Base-by-base conservation (phyloP, 2,329 filamentous ascomycete species). In the Blumeria graminis region DNA sequence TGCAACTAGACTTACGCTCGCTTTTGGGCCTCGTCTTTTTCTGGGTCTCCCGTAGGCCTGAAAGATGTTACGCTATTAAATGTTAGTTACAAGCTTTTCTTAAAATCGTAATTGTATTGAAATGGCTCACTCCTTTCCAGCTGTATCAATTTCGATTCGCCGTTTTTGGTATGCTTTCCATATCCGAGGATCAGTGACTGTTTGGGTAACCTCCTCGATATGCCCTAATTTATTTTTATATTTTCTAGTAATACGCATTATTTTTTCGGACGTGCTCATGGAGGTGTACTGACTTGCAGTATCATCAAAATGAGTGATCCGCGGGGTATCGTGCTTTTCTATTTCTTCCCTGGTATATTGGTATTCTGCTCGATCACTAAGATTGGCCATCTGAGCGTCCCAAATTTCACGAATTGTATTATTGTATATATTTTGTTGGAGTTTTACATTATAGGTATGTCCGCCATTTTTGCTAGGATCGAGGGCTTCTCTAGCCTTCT, bases 371-470 rank as follows among this genome's bases (percentile, higher is more conserved):
- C 87, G 82, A 51, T 82, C 76, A 6, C 81, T 81, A 6, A 96
- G 73, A 55, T 83, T 90, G 13, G 77, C 71, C 68, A 84, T 86
- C 68, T 96, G 90, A 61, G 84, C 81, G 59, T 87, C 82, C 92
- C 92, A 98, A 59, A 96, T 95, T 59, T 86, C 81, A 57, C 82
- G 79, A 62, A 98, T 95, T 22, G 87, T 87, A 56, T 89, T 82
- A 62, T 93, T 87, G 67, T 98, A 98, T 63, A 87, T 84, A 60
- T 80, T 82, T 65, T 96, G 87, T 68, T 98, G 92, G 62, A 86
- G 82, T 65, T 90, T 92, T 59, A 98, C 92, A 61, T 98, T 98
- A 72, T 98, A 98, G 62, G 86, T 89, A 69, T 98, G 92, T 0
- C 92, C 92, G 56, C 88, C 88, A 61, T 92, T 90, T 14, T 85